Conservation (phyloP, 495 filamentous ascomycete species). For the Penicillium riverlandense region DNA sequence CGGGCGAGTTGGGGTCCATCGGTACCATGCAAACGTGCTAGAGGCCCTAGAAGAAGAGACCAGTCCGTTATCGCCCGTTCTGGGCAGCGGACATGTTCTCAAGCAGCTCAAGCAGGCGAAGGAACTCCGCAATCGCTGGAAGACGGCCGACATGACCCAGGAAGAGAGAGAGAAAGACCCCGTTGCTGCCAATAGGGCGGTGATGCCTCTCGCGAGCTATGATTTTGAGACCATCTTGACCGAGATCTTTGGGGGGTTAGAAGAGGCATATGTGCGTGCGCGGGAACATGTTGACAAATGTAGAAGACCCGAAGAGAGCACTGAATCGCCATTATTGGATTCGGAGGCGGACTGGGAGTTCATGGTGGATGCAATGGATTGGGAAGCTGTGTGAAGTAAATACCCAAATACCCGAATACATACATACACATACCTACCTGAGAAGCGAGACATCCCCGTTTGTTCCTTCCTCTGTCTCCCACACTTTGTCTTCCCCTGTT, state of each 20-base stretch:
- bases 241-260: conserved; percentile 30
- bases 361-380: conserved; percentile 61
- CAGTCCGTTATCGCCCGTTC: conserved; percentile 43
- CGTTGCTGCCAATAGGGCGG: conserved; percentile 3
- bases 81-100: conserved; percentile 41
- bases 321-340: not conserved
- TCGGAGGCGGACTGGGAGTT: conserved; percentile 47
- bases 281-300: conserved; percentile 19
- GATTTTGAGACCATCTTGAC: conserved; percentile 48
- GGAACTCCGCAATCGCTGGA: conserved; percentile 61
- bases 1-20: conserved; percentile 26
- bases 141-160: conserved; percentile 41
- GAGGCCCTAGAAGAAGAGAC: conserved; percentile 39
- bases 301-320: conserved; percentile 6
- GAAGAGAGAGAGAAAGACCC: conserved; percentile 25
- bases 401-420: not conserved
- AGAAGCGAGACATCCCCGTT: no score
- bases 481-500: no score
- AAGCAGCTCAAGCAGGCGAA: conserved; percentile 50
- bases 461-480: no score
- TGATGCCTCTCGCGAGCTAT: conserved; percentile 40
- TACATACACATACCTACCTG: not conserved
- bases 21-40: conserved; percentile 60
- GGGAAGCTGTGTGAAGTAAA: conserved; percentile 42
- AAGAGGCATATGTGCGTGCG: conserved; percentile 24